These are phyloP conservation scores for Aspergillus fijiensis DNA, from an alignment of 2,329 filamentous ascomycete species.

Conservation along the genomic window DNA sequence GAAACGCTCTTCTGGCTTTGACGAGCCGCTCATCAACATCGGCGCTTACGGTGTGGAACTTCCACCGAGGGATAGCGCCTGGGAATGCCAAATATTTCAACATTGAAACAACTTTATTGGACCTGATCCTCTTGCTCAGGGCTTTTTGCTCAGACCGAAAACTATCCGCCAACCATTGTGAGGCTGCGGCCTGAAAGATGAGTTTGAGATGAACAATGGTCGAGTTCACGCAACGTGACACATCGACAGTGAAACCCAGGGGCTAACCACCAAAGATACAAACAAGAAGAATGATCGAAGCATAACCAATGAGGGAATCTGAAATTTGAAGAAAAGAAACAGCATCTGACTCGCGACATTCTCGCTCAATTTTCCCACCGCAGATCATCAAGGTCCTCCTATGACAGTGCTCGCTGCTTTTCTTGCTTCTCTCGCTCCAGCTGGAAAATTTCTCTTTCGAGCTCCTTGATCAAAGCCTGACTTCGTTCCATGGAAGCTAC, in stretches of 20 bases:
- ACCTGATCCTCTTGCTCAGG: conserved; percentile 20
- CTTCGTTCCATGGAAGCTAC: conserved; percentile 65
- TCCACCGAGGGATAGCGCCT: conserved; percentile 15
- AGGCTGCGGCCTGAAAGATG: conserved; percentile 27
- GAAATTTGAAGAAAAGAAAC: conserved; percentile 21
- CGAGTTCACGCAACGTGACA: conserved; percentile 23
- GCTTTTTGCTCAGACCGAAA: conserved; percentile 15
- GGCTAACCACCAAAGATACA: conserved; percentile 15
- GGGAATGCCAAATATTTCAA: conserved; percentile 13
- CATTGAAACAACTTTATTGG: conserved; percentile 26
- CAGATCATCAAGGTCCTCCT: conserved; percentile 5
- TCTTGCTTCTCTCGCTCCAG: conserved; percentile 59
- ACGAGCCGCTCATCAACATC: conserved; percentile 33
- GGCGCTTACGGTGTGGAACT: conserved; percentile 38
- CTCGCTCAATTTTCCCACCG: background rate
- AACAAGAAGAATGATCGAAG: conserved; percentile 12
- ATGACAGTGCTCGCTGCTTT: conserved; percentile 33
- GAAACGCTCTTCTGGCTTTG: conserved; percentile 24
- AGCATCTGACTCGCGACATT: conserved; percentile 13
- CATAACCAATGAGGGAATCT: conserved; percentile 22
- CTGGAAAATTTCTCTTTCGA: conserved; percentile 67
- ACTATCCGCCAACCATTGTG: conserved; percentile 27
- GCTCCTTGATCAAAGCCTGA: conserved; percentile 68
- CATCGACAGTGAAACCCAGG: conserved; percentile 28
- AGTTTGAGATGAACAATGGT: conserved; percentile 26